These are phyloP conservation scores for Coemansia sp. DNA, from an alignment of 192 early-diverging fungal genomes.

Conservation along the genomic window DNA sequence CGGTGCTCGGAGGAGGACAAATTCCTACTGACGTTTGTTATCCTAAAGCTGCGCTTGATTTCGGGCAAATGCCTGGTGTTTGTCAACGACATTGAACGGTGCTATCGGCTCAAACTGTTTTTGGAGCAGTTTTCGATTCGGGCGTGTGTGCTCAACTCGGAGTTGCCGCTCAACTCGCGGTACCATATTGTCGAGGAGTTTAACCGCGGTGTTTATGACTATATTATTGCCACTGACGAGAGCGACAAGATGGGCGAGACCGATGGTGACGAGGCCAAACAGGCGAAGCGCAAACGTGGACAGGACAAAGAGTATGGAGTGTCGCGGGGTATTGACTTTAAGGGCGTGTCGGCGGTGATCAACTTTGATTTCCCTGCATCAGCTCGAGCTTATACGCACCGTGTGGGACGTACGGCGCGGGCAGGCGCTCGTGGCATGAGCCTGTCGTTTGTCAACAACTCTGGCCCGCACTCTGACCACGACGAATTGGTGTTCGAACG, in stretches of 20 bases:
- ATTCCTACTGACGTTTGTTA: constrained; percentile 82
- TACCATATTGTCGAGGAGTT: constrained; percentile 97
- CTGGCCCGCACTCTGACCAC: constrained; percentile 62
- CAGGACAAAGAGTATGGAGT: constrained; percentile 91
- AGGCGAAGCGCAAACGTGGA: constrained; percentile 50
- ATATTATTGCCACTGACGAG: constrained; percentile 95
- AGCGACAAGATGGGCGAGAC: constrained; percentile 66
- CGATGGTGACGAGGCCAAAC: constrained; percentile 40
- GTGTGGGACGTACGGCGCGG: constrained; percentile 92
- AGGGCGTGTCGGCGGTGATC: constrained; percentile 87
- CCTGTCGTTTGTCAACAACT: constrained; percentile 76
- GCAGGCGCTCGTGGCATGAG: constrained; percentile 88
- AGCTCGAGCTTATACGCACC: constrained; percentile 85
- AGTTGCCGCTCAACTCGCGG: constrained; percentile 87
- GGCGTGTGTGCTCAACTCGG: constrained; percentile 90
- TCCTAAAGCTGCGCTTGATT: constrained; percentile 86
- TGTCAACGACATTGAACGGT: constrained; percentile 94
- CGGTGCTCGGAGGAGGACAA: constrained; percentile 80
- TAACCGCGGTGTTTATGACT: constrained; percentile 93
- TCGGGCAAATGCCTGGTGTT: constrained; percentile 92
- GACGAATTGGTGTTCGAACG: constrained; percentile 62
- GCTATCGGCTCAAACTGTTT: constrained; percentile 90
- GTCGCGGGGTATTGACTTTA: constrained; percentile 94
- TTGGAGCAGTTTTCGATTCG: constrained; percentile 95
- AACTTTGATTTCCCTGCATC: constrained; percentile 96